A percentile compares a stretch with the other conserved stretches of the same genome.
Evolutionary conservation across 768 basidiomycete species (phyloP).

Genomic region (Rhodocollybia butyracea): DNA sequence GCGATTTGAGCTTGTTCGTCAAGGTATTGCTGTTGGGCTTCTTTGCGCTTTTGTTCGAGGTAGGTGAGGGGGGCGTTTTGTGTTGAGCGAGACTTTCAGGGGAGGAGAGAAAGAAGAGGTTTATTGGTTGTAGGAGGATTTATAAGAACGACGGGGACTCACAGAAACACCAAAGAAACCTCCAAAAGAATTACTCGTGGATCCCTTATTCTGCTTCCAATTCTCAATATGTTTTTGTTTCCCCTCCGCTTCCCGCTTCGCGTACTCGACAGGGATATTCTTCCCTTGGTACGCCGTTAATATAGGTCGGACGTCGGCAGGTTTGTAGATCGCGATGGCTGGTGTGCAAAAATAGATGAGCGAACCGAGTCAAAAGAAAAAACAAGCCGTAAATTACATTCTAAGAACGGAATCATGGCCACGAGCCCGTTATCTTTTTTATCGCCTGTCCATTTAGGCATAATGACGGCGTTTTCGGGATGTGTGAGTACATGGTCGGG

Average conservation of each 20-base stretch:
- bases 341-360: neutral
- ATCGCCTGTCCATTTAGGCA: constrained; percentile 86
- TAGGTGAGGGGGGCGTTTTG: constrained; percentile 43
- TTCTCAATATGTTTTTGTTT: too few species aligned
- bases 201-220: constrained; percentile 55
- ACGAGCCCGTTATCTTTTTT: constrained; percentile 68
- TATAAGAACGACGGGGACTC: constrained; percentile 7
- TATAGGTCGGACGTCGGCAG: constrained; percentile 85
- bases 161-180: constrained; percentile 39
- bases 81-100: constrained; percentile 15
- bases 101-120: neutral
- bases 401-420: constrained; percentile 97
- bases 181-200: constrained; percentile 26
- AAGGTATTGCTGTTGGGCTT: constrained; percentile 47
- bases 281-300: constrained; percentile 85
- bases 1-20: constrained; percentile 50
- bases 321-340: constrained; percentile 93
- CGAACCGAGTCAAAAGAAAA: too few species aligned
- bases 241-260: constrained; percentile 79
- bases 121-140: too few species aligned
- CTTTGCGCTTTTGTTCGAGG: constrained; percentile 48
- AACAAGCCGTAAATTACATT: constrained; percentile 55
- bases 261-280: constrained; percentile 87
- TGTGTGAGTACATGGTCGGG: constrained; percentile 77
- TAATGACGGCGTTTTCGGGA: constrained; percentile 83